Conservation (phyloP, 768 basidiomycete genomes). For the Lentinula boryana region DNA sequence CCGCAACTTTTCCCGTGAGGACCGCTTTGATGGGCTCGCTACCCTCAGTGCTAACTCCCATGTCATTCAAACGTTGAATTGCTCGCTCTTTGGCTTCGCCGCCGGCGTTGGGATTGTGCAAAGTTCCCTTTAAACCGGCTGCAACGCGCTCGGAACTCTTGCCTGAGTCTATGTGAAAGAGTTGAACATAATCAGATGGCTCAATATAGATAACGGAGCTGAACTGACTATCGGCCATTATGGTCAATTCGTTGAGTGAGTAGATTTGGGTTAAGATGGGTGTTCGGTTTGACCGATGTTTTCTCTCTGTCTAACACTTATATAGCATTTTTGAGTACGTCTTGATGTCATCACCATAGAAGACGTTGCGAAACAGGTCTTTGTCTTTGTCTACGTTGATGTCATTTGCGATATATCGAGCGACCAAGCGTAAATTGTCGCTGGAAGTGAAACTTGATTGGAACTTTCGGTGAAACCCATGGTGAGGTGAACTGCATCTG, state of each 20-base stretch:
- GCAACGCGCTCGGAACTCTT: constrained; percentile 43
- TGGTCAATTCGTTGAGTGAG: too few relatives aligned
- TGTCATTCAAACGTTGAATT: constrained; percentile 29
- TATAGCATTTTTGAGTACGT: too few relatives aligned
- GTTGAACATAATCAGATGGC: background rate
- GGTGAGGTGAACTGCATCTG: too few relatives aligned
- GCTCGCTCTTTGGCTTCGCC: constrained; percentile 45
- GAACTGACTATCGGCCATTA: background rate
- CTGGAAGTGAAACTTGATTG: too few relatives aligned
- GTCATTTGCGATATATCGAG: background rate
- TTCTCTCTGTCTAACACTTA: too few relatives aligned
- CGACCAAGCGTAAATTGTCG: too few relatives aligned
- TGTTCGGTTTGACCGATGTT: too few relatives aligned
- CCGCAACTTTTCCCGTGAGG: too few relatives aligned
- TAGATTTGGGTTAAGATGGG: too few relatives aligned
- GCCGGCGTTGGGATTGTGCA: constrained; percentile 51
- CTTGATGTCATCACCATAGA: background rate
- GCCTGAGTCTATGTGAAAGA: constrained; percentile 1
- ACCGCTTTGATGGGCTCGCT: background rate
- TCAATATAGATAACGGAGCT: background rate
- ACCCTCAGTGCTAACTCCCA: constrained; percentile 7
- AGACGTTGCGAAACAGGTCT: background rate
- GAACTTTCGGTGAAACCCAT: too few relatives aligned
- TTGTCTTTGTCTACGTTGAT: background rate
- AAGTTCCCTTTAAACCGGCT: constrained; percentile 49